These are phyloP conservation scores for Venturia aucupariae DNA, from an alignment of 2,329 filamentous ascomycete species.

Conservation along the genomic window DNA sequence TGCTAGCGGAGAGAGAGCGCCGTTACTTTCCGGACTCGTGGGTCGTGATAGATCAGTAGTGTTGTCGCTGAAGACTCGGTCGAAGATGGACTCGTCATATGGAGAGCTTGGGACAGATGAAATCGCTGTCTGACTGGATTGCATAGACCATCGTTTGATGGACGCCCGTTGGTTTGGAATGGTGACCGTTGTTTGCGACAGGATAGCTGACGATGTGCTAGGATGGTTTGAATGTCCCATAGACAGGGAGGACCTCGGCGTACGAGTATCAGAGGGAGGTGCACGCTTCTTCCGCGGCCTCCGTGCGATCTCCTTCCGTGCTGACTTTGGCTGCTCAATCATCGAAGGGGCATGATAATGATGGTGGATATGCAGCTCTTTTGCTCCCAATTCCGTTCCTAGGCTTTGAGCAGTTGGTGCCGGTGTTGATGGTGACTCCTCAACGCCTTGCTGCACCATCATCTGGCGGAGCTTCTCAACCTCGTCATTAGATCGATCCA, in stretches of 20 bases:
- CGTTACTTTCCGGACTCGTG: conserved; percentile 63
- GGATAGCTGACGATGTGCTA: conserved; percentile 41
- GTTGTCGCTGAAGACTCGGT: conserved; percentile 53
- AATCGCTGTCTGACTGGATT: conserved; percentile 51
- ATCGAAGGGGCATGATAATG: conserved; percentile 65
- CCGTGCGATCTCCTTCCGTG: conserved; percentile 31
- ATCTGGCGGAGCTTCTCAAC: conserved; percentile 79
- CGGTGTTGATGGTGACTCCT: conserved; percentile 27
- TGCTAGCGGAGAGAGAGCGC: conserved; percentile 50
- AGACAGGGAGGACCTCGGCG: conserved; percentile 30
- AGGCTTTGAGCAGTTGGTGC: conserved; percentile 46
- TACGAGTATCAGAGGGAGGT: conserved; percentile 31
- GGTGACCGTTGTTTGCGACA: conserved; percentile 54
- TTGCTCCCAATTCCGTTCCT: conserved; percentile 55
- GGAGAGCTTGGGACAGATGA: conserved; percentile 79
- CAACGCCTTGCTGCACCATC: conserved; percentile 62
- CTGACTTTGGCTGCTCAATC: conserved; percentile 13
- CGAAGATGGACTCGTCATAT: conserved; percentile 69
- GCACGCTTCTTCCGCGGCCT: conserved; percentile 63
- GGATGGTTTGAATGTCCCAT: conserved; percentile 28
- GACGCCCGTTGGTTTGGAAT: conserved; percentile 38
- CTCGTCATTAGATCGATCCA: conserved; percentile 87
- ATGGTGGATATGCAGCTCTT: conserved; percentile 82
- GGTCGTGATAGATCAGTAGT: conserved; percentile 60
- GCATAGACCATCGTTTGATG: conserved; percentile 52